phyloP scores from a whole-genome alignment of 2,329 filamentous ascomycete genomes.

The Drechmeria coniospora region DNA sequence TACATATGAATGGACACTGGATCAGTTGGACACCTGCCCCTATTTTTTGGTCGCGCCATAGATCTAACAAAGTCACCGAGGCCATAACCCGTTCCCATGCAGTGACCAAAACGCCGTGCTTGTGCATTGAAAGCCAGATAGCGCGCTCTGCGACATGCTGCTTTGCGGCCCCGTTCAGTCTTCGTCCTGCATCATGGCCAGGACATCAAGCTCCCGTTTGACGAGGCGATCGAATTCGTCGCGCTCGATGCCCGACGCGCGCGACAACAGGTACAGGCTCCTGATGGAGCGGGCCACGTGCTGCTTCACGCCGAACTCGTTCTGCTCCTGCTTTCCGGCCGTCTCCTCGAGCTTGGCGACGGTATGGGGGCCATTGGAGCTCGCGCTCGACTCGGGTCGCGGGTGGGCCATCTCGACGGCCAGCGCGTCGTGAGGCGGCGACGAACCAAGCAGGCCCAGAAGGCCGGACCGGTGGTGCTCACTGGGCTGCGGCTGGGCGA shows the following conservation, averaged over 20 bases:
- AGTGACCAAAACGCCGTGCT: slow-evolving; percentile 1
- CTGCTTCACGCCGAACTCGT: slow-evolving; percentile 60
- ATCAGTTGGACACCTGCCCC: too few relatives aligned
- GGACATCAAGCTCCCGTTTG: slow-evolving; percentile 52
- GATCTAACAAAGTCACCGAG: too few relatives aligned
- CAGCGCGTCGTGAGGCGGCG: background rate
- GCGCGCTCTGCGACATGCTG: too few relatives aligned
- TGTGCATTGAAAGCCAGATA: background rate
- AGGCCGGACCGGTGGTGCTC: background rate
- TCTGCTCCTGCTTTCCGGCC: slow-evolving; percentile 42
- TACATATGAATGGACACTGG: too few relatives aligned
- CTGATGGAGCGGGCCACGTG: slow-evolving; percentile 66
- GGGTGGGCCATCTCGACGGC: slow-evolving; percentile 34
- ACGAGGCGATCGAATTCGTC: slow-evolving; percentile 63
- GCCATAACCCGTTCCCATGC: too few relatives aligned
- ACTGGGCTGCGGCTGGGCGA: slow-evolving; percentile 7
- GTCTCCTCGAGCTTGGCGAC: slow-evolving; percentile 47
- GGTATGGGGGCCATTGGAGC: slow-evolving; percentile 38
- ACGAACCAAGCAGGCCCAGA: background rate
- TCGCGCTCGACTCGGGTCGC: slow-evolving; percentile 42
- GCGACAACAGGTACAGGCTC: slow-evolving; percentile 58
- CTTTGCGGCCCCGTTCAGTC: slow-evolving; percentile 9
- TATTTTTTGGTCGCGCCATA: too few relatives aligned
- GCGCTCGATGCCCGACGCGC: slow-evolving; percentile 54
- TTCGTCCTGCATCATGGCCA: slow-evolving; percentile 52